phyloP scores from a whole-genome alignment of 2,329 filamentous ascomycete species.

The Fusarium sp. region DNA sequence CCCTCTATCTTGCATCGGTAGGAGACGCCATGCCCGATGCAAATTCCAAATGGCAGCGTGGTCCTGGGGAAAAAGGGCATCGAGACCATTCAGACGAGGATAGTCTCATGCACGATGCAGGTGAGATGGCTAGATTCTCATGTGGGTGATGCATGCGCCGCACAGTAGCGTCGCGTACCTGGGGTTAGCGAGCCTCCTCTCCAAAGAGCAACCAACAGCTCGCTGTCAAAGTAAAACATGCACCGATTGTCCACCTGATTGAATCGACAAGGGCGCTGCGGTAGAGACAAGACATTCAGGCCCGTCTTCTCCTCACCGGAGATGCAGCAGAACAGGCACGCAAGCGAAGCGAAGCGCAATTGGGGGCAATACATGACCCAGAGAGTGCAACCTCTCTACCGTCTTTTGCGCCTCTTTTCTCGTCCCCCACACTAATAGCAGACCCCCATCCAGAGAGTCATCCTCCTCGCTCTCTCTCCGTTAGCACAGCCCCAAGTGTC shows the following conservation, averaged over 20 bases:
- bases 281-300: conserved; percentile 4
- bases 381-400: neutral
- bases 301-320: no score
- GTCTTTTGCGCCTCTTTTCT: conserved; percentile 3
- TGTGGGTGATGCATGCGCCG: conserved; percentile 39
- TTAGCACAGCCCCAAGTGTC: conserved; percentile 26
- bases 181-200: conserved; percentile 15
- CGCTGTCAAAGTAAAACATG: conserved; percentile 10
- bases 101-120: conserved; percentile 41
- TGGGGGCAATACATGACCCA: no score
- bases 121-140: conserved; percentile 31
- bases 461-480: conserved; percentile 14
- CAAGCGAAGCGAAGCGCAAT: no score
- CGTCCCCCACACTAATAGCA: neutral
- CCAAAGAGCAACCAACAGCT: conserved; percentile 35
- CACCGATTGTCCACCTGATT: no score
- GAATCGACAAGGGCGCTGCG: neutral
- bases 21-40: conserved; percentile 25
- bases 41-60: conserved; percentile 27
- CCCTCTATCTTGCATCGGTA: neutral
- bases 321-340: no score
- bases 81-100: neutral
- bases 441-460: conserved; percentile 15
- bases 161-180: conserved; percentile 25
- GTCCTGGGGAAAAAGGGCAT: no score